Evolutionary conservation across 345 rosid genomes (phyloP), one percentile per base, ranked within the genome.

Genomic region (Salix dunnii): DNA sequence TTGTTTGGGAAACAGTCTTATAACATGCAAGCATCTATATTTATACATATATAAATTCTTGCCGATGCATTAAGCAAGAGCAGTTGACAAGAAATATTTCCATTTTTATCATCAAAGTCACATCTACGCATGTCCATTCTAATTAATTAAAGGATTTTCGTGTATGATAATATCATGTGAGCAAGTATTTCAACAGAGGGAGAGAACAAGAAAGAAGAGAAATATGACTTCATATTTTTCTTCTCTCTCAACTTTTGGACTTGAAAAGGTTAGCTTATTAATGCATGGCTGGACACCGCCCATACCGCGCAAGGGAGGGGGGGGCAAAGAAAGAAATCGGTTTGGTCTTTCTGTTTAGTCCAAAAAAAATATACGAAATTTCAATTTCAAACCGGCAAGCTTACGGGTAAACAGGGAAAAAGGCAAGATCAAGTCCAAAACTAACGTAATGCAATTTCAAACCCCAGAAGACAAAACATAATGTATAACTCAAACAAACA

Each of bases 381-480:
- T 30, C 77, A 71, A 49, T 62, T 76, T 78, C 69, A 78, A 84
- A 74, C 85, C 80, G 84, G 86, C 80, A 80, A 82, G 27, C 49
- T 60, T 70, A 74, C 80, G 77, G 75, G 70, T 75, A 78, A 85
- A 63, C 76, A 67, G 79, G 81, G 77, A 79, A 81, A 84, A 82
- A 81, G 76, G 12, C 62, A 67, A 61, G 14, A 75, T 51, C 76
- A 60, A 60, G 72, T 74, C 76, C 80, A 78, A 81, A 73, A 70
- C 74, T 42, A 77, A 71, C 28, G 64, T 10, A 67, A 82, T 62
- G 61, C 40, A 64, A 76, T 42, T 68, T 65, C 81, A 76, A 83
- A 31, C 66, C 61, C 67, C 48, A 14, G 2, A 25, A 74, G 66
- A 75, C 51, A 25, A 12, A 46, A 40, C 3, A 55, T 25, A 28